These are phyloP conservation scores for Sherardia arvensis DNA, from an alignment of 257 asterid genomes.

Conservation along the genomic window DNA sequence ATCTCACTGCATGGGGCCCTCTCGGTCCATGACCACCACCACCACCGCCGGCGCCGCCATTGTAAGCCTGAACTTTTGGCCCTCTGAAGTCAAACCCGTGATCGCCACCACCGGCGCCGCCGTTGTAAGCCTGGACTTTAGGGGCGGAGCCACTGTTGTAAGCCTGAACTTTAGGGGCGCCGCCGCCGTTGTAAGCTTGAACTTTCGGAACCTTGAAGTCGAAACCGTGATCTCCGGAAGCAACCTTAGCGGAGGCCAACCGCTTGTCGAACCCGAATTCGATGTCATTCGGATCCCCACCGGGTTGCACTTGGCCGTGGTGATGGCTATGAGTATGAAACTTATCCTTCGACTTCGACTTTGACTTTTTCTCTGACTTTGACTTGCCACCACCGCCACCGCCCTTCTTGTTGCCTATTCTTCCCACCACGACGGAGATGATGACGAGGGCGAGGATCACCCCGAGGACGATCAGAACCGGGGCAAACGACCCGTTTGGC, in stretches of 20 bases:
- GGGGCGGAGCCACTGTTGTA: background rate
- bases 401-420: conserved; percentile 42
- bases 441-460: conserved; percentile 55
- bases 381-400: conserved; percentile 4
- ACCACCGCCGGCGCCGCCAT: background rate
- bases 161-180: conserved; percentile 13
- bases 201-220: conserved; percentile 23
- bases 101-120: conserved; percentile 19
- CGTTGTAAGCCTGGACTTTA: background rate
- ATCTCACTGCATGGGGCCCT: conserved; percentile 26
- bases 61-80: background rate
- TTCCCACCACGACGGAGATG: conserved; percentile 59
- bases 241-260: conserved; percentile 24
- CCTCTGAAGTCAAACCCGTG: conserved; percentile 21
- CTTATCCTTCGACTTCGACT: conserved; percentile 19
- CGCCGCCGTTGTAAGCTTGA: conserved; percentile 3
- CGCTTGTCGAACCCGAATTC: conserved; percentile 61
- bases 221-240: conserved; percentile 16
- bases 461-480: conserved; percentile 62
- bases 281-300: conserved; percentile 43
- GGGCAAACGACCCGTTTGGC: conserved; percentile 64
- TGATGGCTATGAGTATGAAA: conserved; percentile 13
- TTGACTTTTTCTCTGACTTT: conserved; percentile 16
- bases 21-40: conserved; percentile 1
- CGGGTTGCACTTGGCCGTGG: background rate